These are phyloP conservation scores for Tetratostichococcus sp. DNA, from an alignment of 139 green algal genomes.

Conservation along the genomic window DNA sequence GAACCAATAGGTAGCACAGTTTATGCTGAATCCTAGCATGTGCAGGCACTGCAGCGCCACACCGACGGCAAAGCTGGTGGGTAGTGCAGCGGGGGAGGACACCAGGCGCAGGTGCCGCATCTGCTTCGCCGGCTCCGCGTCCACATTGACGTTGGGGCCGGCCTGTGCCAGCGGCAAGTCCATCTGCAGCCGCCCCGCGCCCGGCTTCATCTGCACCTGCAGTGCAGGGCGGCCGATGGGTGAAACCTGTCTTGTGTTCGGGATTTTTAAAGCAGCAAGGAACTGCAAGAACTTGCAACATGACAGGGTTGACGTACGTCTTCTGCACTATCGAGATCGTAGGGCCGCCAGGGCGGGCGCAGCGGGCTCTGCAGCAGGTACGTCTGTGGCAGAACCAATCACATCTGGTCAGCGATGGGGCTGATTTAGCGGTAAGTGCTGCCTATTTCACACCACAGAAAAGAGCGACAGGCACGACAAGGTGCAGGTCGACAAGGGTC, in stretches of 20 bases:
- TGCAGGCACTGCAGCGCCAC: too few relatives aligned
- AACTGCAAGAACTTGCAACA: too few relatives aligned
- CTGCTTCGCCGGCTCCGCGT: not conserved
- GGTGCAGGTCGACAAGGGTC: not conserved
- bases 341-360: slow-evolving; percentile 67
- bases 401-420: too few relatives aligned
- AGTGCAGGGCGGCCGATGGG: not conserved
- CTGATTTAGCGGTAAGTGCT: too few relatives aligned
- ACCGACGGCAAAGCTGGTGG: slow-evolving; percentile 6
- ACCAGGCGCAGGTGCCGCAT: not conserved
- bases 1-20: too few relatives aligned
- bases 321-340: slow-evolving; percentile 45
- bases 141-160: not conserved
- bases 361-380: slow-evolving; percentile 81
- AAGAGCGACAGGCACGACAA: not conserved
- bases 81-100: not conserved
- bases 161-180: slow-evolving; percentile 10
- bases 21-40: too few relatives aligned
- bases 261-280: too few relatives aligned
- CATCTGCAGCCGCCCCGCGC: slow-evolving; percentile 54
- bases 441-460: slow-evolving; percentile 2
- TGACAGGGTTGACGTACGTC: too few relatives aligned
- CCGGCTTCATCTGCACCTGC: slow-evolving; percentile 61
- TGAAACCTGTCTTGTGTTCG: too few relatives aligned
- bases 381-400: too few relatives aligned